Conservation (phyloP, 2,329 filamentous ascomycete species). For the Trichoderma gracile region DNA sequence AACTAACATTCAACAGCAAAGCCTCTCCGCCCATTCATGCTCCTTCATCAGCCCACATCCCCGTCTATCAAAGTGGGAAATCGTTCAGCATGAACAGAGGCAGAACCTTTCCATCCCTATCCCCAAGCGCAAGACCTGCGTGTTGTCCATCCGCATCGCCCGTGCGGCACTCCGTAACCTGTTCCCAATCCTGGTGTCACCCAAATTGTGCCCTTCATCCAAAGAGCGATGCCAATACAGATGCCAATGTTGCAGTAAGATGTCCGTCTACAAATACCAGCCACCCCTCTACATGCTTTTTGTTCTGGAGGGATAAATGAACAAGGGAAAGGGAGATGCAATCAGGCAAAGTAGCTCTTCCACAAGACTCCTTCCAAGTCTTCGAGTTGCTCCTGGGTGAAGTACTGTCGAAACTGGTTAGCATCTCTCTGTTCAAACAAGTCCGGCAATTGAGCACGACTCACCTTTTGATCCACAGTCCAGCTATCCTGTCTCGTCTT, state of each 20-base stretch:
- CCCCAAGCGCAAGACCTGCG: background rate
- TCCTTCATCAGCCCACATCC: background rate
- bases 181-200: conserved; percentile 2
- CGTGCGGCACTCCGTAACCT: background rate
- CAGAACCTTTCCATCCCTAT: background rate
- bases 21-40: background rate
- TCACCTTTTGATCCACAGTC: conserved; percentile 95
- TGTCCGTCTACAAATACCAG: conserved; percentile 1
- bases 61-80: background rate
- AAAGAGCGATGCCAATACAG: background rate
- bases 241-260: background rate
- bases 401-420: conserved; percentile 55
- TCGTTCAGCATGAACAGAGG: background rate
- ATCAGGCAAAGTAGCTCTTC: conserved; percentile 97
- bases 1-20: too few relatives aligned
- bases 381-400: conserved; percentile 88
- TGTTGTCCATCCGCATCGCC: conserved; percentile 10
- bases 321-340: background rate
- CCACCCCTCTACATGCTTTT: background rate
- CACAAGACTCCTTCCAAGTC: conserved; percentile 94
- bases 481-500: conserved; percentile 99
- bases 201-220: background rate
- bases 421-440: background rate
- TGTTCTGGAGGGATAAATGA: background rate
- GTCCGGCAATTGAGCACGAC: conserved; percentile 33